Percentiles rank a stretch among this genome's conserved stretches.
phyloP scores from a whole-genome alignment of 2,329 filamentous ascomycete genomes.

The Fusarium torreyae region DNA sequence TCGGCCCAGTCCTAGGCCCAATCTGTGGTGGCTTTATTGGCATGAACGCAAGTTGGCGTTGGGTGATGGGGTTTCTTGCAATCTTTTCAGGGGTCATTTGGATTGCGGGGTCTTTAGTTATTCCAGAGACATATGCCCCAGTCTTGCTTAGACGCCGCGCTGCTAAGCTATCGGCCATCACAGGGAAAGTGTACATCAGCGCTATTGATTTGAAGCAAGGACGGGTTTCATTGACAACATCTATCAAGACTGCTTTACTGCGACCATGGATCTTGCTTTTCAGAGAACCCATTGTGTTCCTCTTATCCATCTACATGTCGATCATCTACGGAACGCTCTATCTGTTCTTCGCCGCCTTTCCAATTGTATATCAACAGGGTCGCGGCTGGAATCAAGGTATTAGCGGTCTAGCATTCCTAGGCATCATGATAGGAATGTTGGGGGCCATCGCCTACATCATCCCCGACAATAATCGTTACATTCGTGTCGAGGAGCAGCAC shows the following conservation, averaged over 20 bases:
- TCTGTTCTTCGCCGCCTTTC: slow-evolving; percentile 79
- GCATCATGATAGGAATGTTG: slow-evolving; percentile 13
- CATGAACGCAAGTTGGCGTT: slow-evolving; percentile 78
- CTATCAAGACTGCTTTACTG: slow-evolving; percentile 77
- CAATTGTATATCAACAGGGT: slow-evolving; percentile 73
- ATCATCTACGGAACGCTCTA: slow-evolving; percentile 79
- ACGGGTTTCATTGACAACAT: slow-evolving; percentile 50
- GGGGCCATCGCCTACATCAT: slow-evolving; percentile 1
- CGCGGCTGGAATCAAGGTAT: slow-evolving; percentile 19
- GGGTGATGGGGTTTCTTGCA: slow-evolving; percentile 85
- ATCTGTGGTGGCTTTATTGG: slow-evolving; percentile 77
- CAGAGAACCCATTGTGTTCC: slow-evolving; percentile 82
- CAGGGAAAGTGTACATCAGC: slow-evolving; percentile 13
- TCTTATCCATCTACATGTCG: slow-evolving; percentile 85
- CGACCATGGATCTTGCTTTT: slow-evolving; percentile 60
- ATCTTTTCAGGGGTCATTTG: slow-evolving; percentile 77
- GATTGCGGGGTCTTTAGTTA: slow-evolving; percentile 81
- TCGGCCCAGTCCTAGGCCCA: slow-evolving; percentile 69
- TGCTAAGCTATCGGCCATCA: slow-evolving; percentile 9
- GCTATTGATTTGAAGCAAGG: slow-evolving; percentile 50
- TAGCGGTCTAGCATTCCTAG: slow-evolving; percentile 10
- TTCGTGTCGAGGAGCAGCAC: neutral
- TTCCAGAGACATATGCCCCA: slow-evolving; percentile 87
- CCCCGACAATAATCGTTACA: slow-evolving; percentile 4
- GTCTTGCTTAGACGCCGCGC: slow-evolving; percentile 68